A percentile compares a stretch with the other conserved stretches of the same genome.
These are phyloP conservation scores for Lobulomyces angularis DNA, from an alignment of 192 early-diverging fungal species.

Conservation along the genomic window DNA sequence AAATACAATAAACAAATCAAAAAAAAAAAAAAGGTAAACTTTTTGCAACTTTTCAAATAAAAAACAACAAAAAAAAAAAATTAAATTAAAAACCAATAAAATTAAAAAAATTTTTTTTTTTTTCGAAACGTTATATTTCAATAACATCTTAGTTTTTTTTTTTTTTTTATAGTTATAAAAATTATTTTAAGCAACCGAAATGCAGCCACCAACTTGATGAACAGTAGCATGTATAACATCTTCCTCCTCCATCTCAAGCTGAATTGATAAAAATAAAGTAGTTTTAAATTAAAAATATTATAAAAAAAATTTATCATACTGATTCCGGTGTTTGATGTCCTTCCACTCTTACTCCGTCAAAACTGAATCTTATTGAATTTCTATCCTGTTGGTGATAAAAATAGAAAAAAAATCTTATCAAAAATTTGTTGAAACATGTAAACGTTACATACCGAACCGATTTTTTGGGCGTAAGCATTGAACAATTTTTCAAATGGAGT, in stretches of 20 bases:
- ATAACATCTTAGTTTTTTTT: no score
- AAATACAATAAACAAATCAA: no score
- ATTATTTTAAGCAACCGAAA: no score
- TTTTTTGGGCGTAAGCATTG: constrained; percentile 83
- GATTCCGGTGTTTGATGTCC: constrained; percentile 71
- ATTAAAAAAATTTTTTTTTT: no score
- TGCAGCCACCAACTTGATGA: constrained; percentile 87
- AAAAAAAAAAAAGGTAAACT: no score
- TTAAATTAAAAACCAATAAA: no score
- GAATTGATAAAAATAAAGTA: constrained; percentile 10
- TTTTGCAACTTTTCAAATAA: no score
- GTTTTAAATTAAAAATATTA: constrained; percentile 2
- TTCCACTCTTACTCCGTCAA: constrained; percentile 78
- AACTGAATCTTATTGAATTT: constrained; percentile 76
- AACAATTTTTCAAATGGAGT: constrained; percentile 87
- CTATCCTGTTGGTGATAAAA: constrained; percentile 48
- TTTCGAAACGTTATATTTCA: no score
- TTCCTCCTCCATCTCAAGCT: constrained; percentile 91
- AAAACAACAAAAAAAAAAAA: no score
- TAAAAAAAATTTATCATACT: constrained; percentile 26
- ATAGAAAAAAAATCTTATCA: no score
- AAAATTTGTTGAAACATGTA: no score
- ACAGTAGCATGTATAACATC: constrained; percentile 93
- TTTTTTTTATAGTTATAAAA: no score
- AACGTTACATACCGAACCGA: constrained; percentile 42